A percentile compares a stretch with the other conserved stretches of the same genome.
Evolutionary conservation across 768 basidiomycete species (phyloP).

Genomic region (Suillus fuscotomentosus): DNA sequence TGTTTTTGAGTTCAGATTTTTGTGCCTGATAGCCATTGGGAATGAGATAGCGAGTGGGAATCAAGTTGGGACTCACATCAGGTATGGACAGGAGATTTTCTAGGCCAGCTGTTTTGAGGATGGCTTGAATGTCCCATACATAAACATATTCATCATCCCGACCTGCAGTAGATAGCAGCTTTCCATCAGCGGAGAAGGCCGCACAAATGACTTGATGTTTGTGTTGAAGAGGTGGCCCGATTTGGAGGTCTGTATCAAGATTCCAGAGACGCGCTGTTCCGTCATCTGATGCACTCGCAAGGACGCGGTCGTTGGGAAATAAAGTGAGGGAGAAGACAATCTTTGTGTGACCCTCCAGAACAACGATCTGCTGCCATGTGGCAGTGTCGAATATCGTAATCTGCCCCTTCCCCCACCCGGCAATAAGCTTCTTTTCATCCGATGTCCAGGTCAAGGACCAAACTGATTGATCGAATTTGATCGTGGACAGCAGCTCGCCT

Average conservation of each 20-base stretch:
- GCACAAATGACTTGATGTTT: fast-evolving
- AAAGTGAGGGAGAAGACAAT: background rate
- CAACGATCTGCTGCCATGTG: background rate
- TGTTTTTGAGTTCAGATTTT: too few species aligned
- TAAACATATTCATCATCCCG: background rate
- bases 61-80: background rate
- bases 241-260: background rate
- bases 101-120: background rate
- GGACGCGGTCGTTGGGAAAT: background rate
- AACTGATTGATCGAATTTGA: too few species aligned
- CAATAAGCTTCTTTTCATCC: background rate
- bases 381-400: background rate
- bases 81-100: background rate
- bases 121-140: background rate
- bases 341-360: too few species aligned
- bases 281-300: background rate
- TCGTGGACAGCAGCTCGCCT: too few species aligned
- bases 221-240: background rate
- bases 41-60: background rate
- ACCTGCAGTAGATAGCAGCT: background rate
- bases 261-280: background rate
- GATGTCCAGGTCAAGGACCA: background rate
- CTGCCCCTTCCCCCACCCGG: background rate
- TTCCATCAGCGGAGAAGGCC: background rate
- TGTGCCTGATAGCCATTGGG: too few species aligned